Evolutionary conservation across 352 stramenopile genomes (phyloP).

Genomic region (Pythium aquatile): DNA sequence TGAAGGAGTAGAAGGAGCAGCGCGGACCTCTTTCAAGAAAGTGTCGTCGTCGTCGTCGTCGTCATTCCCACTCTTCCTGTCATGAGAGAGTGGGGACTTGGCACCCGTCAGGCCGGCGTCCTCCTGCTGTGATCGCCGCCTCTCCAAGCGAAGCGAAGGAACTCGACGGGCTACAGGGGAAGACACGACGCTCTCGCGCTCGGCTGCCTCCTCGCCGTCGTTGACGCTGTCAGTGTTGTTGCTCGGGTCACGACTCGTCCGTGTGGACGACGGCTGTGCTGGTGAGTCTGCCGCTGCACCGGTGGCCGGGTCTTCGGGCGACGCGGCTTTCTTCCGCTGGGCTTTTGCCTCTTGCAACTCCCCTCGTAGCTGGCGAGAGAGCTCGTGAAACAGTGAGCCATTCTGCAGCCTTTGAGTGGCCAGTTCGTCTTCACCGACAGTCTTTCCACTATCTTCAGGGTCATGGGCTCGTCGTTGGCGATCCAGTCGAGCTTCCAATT

Average conservation of each 20-base stretch:
- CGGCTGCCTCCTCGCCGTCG: conserved; percentile 8
- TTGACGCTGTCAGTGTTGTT: conserved; percentile 16
- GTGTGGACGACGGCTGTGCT: conserved; percentile 12
- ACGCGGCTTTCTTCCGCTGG: conserved; percentile 1
- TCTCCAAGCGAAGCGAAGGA: conserved; percentile 23
- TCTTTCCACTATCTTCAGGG: not conserved
- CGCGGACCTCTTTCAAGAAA: conserved; percentile 49
- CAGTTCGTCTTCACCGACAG: conserved; percentile 9
- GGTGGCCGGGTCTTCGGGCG: conserved; percentile 5
- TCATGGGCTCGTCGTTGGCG: conserved; percentile 9
- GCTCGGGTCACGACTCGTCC: conserved; percentile 27
- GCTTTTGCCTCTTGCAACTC: conserved; percentile 14
- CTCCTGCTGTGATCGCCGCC: conserved; percentile 13
- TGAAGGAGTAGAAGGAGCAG: conserved; percentile 18
- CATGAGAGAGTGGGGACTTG: conserved; percentile 5
- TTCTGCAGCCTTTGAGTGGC: conserved; percentile 24
- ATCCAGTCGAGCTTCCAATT: conserved; percentile 32
- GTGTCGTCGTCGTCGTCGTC: conserved; percentile 14
- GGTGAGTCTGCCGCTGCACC: not conserved
- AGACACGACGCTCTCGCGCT: not conserved
- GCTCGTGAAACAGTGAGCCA: conserved; percentile 50
- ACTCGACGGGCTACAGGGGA: not conserved
- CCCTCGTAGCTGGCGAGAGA: conserved; percentile 32
- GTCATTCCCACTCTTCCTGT: not conserved
- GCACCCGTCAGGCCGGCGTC: not conserved